Percentiles rank a stretch among this genome's conserved stretches.
Conservation (phyloP, 192 early-diverging fungal species). For the Gaertneriomyces sp. region DNA sequence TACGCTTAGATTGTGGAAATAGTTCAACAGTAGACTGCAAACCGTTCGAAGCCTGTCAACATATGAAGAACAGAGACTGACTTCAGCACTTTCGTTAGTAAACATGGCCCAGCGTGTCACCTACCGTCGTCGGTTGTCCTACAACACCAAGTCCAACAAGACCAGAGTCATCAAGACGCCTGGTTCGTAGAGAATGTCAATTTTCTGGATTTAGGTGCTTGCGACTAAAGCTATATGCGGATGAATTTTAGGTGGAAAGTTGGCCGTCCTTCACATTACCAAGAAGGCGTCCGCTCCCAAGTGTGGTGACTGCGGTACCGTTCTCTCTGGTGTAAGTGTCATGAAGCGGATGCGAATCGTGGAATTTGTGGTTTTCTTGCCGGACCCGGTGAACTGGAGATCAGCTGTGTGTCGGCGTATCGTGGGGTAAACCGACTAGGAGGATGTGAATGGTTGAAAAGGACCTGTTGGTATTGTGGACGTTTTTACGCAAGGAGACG, state of each 20-base stretch:
- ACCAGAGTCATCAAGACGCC: constrained; percentile 84
- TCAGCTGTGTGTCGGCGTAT: not conserved
- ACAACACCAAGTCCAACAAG: constrained; percentile 91
- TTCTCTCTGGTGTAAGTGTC: constrained; percentile 74
- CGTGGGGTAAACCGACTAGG: not conserved
- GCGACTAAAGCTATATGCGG: not conserved
- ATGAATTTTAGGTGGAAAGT: constrained; percentile 67
- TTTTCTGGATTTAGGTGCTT: not conserved
- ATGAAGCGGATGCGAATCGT: not conserved
- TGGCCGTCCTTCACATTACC: constrained; percentile 85
- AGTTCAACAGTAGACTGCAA: too few relatives aligned
- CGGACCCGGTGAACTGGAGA: not conserved
- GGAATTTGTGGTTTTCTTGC: not conserved
- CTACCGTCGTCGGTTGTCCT: constrained; percentile 79
- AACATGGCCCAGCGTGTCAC: constrained; percentile 78
- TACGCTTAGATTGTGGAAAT: too few relatives aligned
- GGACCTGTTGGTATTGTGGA: not conserved
- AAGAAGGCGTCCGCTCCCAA: constrained; percentile 89
- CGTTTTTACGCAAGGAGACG: not conserved
- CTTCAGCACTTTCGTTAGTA: constrained; percentile 1
- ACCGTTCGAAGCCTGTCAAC: too few relatives aligned
- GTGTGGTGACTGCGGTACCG: constrained; percentile 95
- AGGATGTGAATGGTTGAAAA: not conserved
- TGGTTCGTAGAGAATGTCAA: constrained; percentile 34
- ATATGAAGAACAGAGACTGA: too few relatives aligned